Evolutionary conservation across 805 yeast species (phyloP).

Genomic region (Saccharomycopsis guyanensis): DNA sequence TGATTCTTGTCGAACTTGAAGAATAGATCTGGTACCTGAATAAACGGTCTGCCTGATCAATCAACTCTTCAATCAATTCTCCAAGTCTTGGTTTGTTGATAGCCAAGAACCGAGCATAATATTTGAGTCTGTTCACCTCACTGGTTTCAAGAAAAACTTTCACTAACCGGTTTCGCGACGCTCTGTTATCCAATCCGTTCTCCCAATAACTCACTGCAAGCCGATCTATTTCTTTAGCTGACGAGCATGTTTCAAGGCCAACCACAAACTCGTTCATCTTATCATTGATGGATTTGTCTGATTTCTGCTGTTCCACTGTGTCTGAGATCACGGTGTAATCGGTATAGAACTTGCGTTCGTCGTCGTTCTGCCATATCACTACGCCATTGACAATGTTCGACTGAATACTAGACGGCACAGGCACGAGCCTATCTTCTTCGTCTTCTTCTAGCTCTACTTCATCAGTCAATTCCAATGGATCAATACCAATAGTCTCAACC

Average conservation of each 20-base stretch:
- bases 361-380: conserved; percentile 29
- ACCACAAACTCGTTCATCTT: conserved; percentile 36
- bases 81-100: conserved; percentile 42
- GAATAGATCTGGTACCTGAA: conserved; percentile 53
- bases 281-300: conserved; percentile 2
- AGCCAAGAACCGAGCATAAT: conserved; percentile 64
- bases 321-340: conserved; percentile 34
- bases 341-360: conserved; percentile 58
- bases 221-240: conserved; percentile 44
- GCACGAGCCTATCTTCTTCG: conserved; percentile 24
- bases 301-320: not conserved
- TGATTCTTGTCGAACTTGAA: conserved; percentile 26
- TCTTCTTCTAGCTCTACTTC: conserved; percentile 24
- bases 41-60: conserved; percentile 48
- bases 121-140: conserved; percentile 38
- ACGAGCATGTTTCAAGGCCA: conserved; percentile 35
- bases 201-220: conserved; percentile 42
- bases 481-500: conserved; percentile 32
- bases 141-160: conserved; percentile 45
- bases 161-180: conserved; percentile 55
- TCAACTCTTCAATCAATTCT: conserved; percentile 44
- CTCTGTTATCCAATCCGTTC: conserved; percentile 56
- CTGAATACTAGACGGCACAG: conserved; percentile 17
- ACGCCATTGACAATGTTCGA: conserved; percentile 24
- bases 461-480: conserved; percentile 25